Percentiles rank a stretch among this genome's conserved stretches.
Evolutionary conservation across 73 alveolate species (phyloP).

Genomic region (Tetrahymena malaccensis): DNA sequence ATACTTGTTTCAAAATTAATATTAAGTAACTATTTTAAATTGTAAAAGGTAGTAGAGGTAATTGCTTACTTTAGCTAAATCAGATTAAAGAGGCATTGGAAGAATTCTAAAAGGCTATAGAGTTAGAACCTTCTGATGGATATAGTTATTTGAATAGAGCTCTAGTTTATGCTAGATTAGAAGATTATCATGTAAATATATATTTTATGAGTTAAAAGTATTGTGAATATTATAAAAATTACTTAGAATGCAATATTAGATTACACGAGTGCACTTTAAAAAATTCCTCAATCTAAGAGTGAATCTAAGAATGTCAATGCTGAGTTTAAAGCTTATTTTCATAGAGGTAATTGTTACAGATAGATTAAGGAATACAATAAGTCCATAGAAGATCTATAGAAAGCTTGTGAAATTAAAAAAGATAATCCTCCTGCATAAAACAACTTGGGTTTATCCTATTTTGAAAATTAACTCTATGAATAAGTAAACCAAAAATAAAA

Average conservation of each 20-base stretch:
- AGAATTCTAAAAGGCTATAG: constrained; percentile 67
- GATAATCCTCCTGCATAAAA: constrained; percentile 80
- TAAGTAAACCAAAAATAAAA: neutral
- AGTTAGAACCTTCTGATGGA: constrained; percentile 54
- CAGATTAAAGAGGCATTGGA: constrained; percentile 67
- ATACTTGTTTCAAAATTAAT: neutral
- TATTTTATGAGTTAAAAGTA: too few relatives aligned
- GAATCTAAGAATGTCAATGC: constrained; percentile 32
- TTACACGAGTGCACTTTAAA: constrained; percentile 47
- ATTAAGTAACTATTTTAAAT: neutral
- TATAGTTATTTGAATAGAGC: constrained; percentile 67
- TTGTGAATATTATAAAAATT: neutral
- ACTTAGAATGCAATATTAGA: constrained; percentile 73
- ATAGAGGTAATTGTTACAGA: constrained; percentile 71
- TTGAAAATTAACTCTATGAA: constrained; percentile 62
- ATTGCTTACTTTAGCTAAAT: constrained; percentile 50
- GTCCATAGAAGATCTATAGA: constrained; percentile 63
- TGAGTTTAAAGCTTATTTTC: constrained; percentile 54
- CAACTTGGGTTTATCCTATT: constrained; percentile 74
- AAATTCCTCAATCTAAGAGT: neutral
- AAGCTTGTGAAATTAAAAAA: constrained; percentile 65
- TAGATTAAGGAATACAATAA: constrained; percentile 53
- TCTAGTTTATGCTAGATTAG: constrained; percentile 60
- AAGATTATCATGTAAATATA: constrained; percentile 10
- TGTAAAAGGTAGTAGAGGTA: constrained; percentile 41